These are phyloP conservation scores for Fusarium palustre DNA, from an alignment of 2,329 filamentous ascomycete species.

Conservation along the genomic window DNA sequence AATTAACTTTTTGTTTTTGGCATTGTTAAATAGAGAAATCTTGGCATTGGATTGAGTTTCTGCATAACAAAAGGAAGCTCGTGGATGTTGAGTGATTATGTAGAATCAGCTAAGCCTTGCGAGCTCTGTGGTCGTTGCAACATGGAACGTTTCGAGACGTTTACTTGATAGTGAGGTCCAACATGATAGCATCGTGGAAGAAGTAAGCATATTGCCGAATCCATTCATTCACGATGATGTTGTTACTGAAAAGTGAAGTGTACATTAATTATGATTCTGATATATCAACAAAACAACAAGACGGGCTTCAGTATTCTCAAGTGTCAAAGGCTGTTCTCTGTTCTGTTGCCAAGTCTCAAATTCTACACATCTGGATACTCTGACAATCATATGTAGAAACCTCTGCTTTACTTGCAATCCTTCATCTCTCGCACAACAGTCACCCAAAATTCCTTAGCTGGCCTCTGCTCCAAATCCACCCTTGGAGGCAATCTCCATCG, in stretches of 20 bases:
- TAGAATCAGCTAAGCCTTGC: neutral
- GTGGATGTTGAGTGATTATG: neutral
- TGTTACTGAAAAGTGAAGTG: neutral
- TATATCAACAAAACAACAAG: neutral
- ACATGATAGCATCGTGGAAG: neutral
- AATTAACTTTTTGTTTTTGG: neutral
- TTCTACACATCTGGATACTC: neutral
- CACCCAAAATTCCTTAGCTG: slow-evolving; percentile 1
- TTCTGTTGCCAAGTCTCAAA: neutral
- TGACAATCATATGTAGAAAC: slow-evolving; percentile 7
- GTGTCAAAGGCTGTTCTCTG: neutral
- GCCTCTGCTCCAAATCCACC: slow-evolving; percentile 46
- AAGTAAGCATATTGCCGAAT: neutral
- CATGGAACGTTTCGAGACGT: neutral
- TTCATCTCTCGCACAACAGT: neutral
- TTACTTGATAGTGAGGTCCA: neutral
- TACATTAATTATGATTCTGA: neutral
- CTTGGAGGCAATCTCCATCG: slow-evolving; percentile 51
- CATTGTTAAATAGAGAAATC: neutral
- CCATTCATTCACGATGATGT: neutral
- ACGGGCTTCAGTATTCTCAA: neutral
- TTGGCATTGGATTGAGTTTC: neutral
- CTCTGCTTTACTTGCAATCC: neutral
- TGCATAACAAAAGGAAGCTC: too few species aligned
- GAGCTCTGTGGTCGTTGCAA: neutral